Evolutionary conservation across 305 asterid genomes (phyloP), one percentile per base, ranked within the genome.

Genomic region (Fraxinus latifolia): DNA sequence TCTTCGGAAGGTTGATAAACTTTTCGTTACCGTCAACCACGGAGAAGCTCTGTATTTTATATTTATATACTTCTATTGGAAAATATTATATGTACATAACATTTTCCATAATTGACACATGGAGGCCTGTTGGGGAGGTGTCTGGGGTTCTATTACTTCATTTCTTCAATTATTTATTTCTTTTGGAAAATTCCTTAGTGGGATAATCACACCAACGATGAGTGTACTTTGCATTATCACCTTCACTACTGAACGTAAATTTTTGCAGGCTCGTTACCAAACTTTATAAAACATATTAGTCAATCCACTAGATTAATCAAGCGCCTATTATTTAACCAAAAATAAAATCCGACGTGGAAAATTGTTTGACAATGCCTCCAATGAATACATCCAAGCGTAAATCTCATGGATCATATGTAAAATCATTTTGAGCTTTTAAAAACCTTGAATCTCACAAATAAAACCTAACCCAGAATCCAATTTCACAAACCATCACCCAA

Each of bases 1-100:
- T 86, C 92, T 84, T 77, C 75, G 87, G 85, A 60, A 86, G 88
- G 88, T 87, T 81, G 67, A 86, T 74, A 81, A 83, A 85, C 86
- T 83, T 84, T 84, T 82, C 77, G 84, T 80, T 83, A 84, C 85
- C 95, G 89, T 84, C 80, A 87, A 85, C 84, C 58, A 79, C 87
- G 97, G 95, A 85, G 29, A 58, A 23, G 72, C 36, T 37, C 17
- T 27, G 19, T 27, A 67, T 29, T 4, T 67, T 15, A 50, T 47
- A 47, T 15, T 36, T 34, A 36, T 36, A 36, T 36, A 50, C 15
- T 47, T 12, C 7, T 47, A 14, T 19, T 4, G 15, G 27, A n/a
- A n/a, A n/a, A n/a, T n/a, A n/a, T n/a, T n/a, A n/a, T n/a, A n/a
- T n/a, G n/a, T n/a, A n/a, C n/a, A n/a, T n/a, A n/a, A n/a, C n/a